Conservation (phyloP, 1,284 basidiomycete species). For the Pholiota adiposa region DNA sequence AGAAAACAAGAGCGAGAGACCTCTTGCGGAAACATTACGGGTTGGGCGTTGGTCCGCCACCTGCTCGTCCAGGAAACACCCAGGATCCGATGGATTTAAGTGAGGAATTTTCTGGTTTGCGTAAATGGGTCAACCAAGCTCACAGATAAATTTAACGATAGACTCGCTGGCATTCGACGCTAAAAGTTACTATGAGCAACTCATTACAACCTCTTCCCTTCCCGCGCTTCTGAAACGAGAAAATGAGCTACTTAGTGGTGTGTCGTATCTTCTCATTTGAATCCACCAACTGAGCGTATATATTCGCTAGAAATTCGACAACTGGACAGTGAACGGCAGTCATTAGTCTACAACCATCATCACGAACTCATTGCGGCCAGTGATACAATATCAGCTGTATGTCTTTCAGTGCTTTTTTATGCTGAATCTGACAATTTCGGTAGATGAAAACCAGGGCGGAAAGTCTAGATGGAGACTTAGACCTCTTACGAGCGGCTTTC, state of each 20-base stretch:
- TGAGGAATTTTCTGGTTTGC: conserved; percentile 25
- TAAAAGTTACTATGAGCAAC: conserved; percentile 80
- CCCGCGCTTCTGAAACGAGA: conserved; percentile 74
- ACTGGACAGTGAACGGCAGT: conserved; percentile 87
- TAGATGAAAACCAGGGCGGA: conserved; percentile 88
- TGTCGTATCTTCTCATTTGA: not conserved
- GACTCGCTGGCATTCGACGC: conserved; percentile 84
- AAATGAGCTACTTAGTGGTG: conserved; percentile 77
- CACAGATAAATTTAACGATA: conserved; percentile 34
- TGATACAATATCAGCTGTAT: conserved; percentile 85
- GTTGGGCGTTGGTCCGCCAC: conserved; percentile 70
- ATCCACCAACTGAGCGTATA: not conserved
- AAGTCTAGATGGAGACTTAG: conserved; percentile 80
- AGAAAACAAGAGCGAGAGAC: conserved; percentile 75
- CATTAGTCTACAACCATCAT: conserved; percentile 92
- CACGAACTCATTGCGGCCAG: conserved; percentile 92
- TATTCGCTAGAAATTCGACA: conserved; percentile 74
- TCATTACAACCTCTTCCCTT: conserved; percentile 80
- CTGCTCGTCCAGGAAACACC: conserved; percentile 50
- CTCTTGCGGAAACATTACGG: conserved; percentile 85
- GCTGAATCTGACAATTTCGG: conserved; percentile 2
- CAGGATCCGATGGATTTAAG: conserved; percentile 84
- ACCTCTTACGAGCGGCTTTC: conserved; percentile 77
- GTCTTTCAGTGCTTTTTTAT: conserved; percentile 28
- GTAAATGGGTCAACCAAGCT: not conserved